Evolutionary conservation across 768 basidiomycete genomes (phyloP).

Genomic region (Boletus pseudo-olivaceus): DNA sequence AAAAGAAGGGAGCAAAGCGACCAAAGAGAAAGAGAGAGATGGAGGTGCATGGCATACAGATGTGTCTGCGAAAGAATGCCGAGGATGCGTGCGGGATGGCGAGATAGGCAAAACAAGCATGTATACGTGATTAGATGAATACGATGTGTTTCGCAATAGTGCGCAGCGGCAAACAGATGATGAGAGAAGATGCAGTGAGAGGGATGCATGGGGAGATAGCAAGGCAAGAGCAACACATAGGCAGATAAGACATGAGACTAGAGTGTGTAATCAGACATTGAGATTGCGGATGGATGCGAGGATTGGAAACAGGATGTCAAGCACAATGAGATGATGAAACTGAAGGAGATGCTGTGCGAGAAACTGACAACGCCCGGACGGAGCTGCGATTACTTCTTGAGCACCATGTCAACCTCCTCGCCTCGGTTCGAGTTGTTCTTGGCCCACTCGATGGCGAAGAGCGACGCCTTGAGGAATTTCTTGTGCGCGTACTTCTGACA

Average conservation of each 20-base stretch:
- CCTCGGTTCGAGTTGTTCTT: conserved; percentile 43
- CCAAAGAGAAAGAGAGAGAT: conserved; percentile 9
- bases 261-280: conserved; percentile 38
- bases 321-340: conserved; percentile 29
- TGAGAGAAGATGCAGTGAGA: conserved; percentile 17
- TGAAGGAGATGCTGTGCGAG: conserved; percentile 23
- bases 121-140: conserved; percentile 32
- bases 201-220: conserved; percentile 38
- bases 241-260: conserved; percentile 34
- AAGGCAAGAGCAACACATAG: conserved; percentile 35
- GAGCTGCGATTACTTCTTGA: conserved; percentile 27
- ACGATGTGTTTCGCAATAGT: conserved; percentile 36
- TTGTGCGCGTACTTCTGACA: conserved; percentile 97
- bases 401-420: conserved; percentile 29
- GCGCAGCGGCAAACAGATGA: conserved; percentile 28
- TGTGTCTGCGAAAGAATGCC: conserved; percentile 23
- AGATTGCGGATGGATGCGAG: conserved; percentile 34
- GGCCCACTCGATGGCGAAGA: conserved; percentile 76
- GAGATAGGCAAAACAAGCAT: conserved; percentile 34
- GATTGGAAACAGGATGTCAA: conserved; percentile 36
- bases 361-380: conserved; percentile 15
- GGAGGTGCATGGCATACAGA: conserved; percentile 25
- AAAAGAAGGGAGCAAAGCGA: conserved; percentile 23
- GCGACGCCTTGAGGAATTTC: conserved; percentile 92
- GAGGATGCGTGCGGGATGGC: conserved; percentile 14